A percentile compares a stretch with the other conserved stretches of the same genome.
Evolutionary conservation across 768 basidiomycete genomes (phyloP).

Genomic region (Leucosporidium yakuticum): DNA sequence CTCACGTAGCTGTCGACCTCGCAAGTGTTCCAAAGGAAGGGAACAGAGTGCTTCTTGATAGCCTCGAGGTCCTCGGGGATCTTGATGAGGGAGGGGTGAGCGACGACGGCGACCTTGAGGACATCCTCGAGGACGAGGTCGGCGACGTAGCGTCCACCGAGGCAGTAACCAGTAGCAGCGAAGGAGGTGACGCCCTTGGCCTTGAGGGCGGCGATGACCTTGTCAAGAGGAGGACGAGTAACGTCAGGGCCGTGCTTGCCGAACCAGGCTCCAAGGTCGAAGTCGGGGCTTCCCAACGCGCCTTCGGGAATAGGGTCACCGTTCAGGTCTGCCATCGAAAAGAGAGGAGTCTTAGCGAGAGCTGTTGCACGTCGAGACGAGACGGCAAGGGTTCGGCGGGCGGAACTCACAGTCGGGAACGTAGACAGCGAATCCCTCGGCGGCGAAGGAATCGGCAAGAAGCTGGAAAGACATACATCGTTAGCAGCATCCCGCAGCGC

Average conservation of each 20-base stretch:
- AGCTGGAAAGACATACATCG: constrained; percentile 11
- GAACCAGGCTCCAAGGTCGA: constrained; percentile 50
- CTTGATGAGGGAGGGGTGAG: constrained; percentile 61
- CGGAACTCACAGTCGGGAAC: constrained; percentile 18
- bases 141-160: constrained; percentile 53
- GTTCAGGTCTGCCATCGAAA: constrained; percentile 41
- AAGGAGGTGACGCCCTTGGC: constrained; percentile 56
- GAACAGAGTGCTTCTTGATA: constrained; percentile 43
- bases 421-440: constrained; percentile 33
- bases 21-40: constrained; percentile 63
- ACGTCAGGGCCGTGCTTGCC: constrained; percentile 43
- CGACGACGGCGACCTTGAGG: constrained; percentile 51
- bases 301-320: constrained; percentile 44
- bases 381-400: neutral
- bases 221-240: constrained; percentile 54
- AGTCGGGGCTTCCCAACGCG: constrained; percentile 34
- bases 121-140: constrained; percentile 56
- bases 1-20: constrained; percentile 15
- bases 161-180: constrained; percentile 62
- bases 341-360: neutral
- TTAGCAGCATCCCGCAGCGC: neutral
- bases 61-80: constrained; percentile 61
- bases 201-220: constrained; percentile 56
- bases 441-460: constrained; percentile 38
- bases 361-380: neutral